These are phyloP conservation scores for Rosa multiflora DNA, from an alignment of 306 rosid genomes.

Conservation along the genomic window DNA sequence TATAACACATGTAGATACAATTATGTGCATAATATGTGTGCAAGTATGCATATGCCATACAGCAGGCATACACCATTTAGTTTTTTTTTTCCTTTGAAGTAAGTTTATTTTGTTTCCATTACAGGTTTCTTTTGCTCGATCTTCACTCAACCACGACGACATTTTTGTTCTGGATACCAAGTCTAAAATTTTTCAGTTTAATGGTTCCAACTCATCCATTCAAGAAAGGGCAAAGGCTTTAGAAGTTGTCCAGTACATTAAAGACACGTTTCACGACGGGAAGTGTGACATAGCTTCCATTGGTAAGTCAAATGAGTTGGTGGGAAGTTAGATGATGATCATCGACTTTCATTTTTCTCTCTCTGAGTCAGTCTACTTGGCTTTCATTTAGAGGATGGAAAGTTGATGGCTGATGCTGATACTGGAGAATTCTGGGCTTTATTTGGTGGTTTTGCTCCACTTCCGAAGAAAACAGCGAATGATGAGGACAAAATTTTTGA, in stretches of 20 bases:
- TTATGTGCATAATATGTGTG: neutral
- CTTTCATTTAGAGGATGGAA: constrained; percentile 84
- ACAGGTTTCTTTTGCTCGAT: constrained; percentile 83
- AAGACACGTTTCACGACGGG: constrained; percentile 93
- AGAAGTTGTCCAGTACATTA: constrained; percentile 91
- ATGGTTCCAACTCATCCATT: constrained; percentile 86
- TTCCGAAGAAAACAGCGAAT: constrained; percentile 71
- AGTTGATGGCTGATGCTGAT: constrained; percentile 94
- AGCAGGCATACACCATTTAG: neutral
- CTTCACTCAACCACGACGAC: constrained; percentile 92
- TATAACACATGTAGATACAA: neutral
- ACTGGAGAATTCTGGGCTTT: constrained; percentile 95
- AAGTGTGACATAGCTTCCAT: constrained; percentile 91
- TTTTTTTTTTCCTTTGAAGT: constrained; percentile 22
- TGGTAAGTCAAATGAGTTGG: constrained; percentile 59
- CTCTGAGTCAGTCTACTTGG: constrained; percentile 36
- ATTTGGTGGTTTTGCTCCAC: constrained; percentile 99
- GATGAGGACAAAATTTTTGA: constrained; percentile 55
- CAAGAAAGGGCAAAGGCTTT: constrained; percentile 99
- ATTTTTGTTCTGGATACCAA: constrained; percentile 87
- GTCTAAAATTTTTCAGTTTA: constrained; percentile 92
- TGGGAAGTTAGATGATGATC: constrained; percentile 20
- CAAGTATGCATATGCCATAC: neutral
- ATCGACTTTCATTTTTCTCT: constrained; percentile 16
- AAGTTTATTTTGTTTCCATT: constrained; percentile 32